Evolutionary conservation across 257 asterid genomes (phyloP).

Genomic region (Ballota nigra): DNA sequence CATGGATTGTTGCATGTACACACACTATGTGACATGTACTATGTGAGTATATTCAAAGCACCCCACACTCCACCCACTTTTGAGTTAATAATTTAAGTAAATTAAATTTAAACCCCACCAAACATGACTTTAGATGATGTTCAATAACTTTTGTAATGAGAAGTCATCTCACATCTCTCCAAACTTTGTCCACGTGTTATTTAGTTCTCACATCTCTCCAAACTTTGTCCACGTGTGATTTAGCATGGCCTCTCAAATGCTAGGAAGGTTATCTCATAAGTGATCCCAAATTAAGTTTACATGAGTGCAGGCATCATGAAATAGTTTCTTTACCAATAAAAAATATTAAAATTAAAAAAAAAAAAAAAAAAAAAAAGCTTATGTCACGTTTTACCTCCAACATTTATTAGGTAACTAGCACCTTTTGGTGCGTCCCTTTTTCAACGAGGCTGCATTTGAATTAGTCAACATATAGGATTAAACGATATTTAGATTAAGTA

Average conservation of each 20-base stretch:
- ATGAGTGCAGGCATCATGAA: constrained; percentile 19
- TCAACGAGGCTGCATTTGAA: neutral
- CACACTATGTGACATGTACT: neutral
- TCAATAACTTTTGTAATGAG: constrained; percentile 19
- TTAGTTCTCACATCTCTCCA: neutral
- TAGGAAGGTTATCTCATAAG: neutral
- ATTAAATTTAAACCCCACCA: neutral
- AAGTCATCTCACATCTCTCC: constrained; percentile 28
- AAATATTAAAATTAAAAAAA: neutral
- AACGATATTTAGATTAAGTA: neutral
- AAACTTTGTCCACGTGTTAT: constrained; percentile 13
- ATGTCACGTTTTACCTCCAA: neutral
- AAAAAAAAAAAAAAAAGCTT: neutral
- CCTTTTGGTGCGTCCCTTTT: neutral
- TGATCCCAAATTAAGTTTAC: constrained; percentile 26
- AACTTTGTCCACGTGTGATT: constrained; percentile 14
- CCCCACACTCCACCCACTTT: constrained; percentile 6
- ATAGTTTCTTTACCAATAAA: constrained; percentile 8
- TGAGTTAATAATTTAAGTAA: neutral
- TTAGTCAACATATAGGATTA: neutral
- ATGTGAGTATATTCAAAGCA: neutral
- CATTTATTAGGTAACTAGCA: neutral
- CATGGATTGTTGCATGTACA: neutral
- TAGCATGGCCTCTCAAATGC: constrained; percentile 2
- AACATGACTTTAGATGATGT: neutral